Conservation (phyloP, 129 eudicot species). For the Solidago caesia region DNA sequence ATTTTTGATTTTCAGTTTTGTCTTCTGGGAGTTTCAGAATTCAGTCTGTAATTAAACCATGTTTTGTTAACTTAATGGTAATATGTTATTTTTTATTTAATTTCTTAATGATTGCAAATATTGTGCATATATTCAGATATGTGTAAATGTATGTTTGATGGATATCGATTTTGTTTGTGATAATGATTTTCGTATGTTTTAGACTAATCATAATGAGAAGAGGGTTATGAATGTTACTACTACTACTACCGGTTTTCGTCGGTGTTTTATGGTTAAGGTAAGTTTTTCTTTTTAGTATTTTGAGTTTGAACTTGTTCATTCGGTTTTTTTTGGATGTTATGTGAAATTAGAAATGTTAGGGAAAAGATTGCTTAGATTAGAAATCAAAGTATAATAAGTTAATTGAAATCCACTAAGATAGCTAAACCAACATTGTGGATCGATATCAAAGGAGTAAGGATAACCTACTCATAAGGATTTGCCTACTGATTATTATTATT, state of each 20-base stretch:
- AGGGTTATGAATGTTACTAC: conserved; percentile 26
- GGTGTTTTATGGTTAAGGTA: conserved; percentile 39
- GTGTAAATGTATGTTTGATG: conserved; percentile 2
- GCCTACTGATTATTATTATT: neutral
- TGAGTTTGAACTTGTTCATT: conserved; percentile 1
- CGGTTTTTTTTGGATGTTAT: neutral
- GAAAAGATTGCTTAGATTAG: neutral
- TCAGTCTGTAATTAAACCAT: conserved; percentile 34
- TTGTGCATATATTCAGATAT: neutral
- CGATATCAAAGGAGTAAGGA: neutral
- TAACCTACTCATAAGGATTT: neutral
- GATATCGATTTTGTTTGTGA: conserved; percentile 9
- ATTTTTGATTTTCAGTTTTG: no score
- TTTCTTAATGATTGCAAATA: neutral
- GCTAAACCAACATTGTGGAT: conserved; percentile 4
- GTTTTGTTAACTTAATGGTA: conserved; percentile 44
- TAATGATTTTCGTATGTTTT: conserved; percentile 5
- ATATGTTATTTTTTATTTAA: neutral
- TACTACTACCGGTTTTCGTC: conserved; percentile 26
- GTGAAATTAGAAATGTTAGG: neutral
- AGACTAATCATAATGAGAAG: conserved; percentile 18
- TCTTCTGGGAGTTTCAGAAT: conserved; percentile 42
- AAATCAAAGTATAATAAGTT: neutral
- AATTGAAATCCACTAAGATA: neutral
- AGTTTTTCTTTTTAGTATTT: neutral